These are phyloP conservation scores for Lojkania enalia DNA, from an alignment of 2,329 filamentous ascomycete species.

Conservation along the genomic window DNA sequence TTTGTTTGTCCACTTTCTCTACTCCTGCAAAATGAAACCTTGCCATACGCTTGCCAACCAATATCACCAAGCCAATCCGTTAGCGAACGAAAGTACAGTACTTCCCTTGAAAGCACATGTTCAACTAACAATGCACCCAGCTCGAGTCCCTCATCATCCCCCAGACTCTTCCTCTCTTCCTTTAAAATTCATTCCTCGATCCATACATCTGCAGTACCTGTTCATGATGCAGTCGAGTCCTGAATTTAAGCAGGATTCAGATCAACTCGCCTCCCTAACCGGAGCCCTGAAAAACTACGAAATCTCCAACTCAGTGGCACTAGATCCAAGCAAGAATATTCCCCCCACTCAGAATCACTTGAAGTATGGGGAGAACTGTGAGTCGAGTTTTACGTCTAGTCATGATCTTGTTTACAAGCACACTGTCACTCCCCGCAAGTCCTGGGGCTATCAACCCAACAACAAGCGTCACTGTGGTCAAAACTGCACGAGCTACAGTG, in stretches of 20 bases:
- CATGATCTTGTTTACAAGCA: neutral
- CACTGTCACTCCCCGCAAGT: neutral
- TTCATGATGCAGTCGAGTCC: neutral
- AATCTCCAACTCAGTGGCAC: neutral
- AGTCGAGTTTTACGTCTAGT: neutral
- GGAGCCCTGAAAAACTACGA: neutral
- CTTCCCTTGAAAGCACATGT: too few relatives aligned
- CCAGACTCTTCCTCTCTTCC: neutral
- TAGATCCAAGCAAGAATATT: neutral
- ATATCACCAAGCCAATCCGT: too few relatives aligned
- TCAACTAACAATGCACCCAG: neutral
- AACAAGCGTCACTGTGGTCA: neutral
- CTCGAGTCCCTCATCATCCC: neutral
- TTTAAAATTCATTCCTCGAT: neutral
- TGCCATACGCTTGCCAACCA: too few relatives aligned
- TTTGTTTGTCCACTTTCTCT: too few relatives aligned
- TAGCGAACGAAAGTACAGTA: too few relatives aligned
- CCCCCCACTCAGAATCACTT: neutral
- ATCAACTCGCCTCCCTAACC: neutral
- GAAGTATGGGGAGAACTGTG: neutral
- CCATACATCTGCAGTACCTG: neutral
- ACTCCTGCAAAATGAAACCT: too few relatives aligned
- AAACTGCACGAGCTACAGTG: neutral
- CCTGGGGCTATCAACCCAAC: neutral
- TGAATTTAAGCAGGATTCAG: neutral